phyloP scores from a whole-genome alignment of 192 early-diverging fungal genomes.

The Neocallimastix lanati region DNA sequence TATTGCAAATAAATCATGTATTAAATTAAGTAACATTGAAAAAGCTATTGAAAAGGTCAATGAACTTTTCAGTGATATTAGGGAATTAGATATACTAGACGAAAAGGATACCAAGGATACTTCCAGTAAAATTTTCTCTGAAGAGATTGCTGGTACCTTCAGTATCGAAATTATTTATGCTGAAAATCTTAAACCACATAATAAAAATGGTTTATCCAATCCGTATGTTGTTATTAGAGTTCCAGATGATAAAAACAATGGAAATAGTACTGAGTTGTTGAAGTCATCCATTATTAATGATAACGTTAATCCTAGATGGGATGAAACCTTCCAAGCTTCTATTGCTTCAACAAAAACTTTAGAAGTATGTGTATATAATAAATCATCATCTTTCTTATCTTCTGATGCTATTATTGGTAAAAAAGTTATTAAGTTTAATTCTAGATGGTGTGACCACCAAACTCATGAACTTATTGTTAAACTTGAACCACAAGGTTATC shows the following conservation, averaged over 20 bases:
- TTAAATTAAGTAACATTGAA: conserved; percentile 34
- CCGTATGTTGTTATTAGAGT: conserved; percentile 27
- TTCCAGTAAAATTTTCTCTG: not conserved
- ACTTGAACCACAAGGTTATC: conserved; percentile 41
- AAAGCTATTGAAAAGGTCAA: conserved; percentile 26
- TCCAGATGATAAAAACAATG: conserved; percentile 13
- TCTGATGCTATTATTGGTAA: conserved; percentile 27
- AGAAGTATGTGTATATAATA: conserved; percentile 20
- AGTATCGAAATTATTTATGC: conserved; percentile 20
- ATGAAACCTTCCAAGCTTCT: conserved; percentile 51
- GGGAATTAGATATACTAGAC: conserved; percentile 5
- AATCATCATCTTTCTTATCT: conserved; percentile 23
- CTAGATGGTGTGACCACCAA: conserved; percentile 22
- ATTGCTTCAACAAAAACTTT: conserved; percentile 27
- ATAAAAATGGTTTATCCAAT: conserved; percentile 28
- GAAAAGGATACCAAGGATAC: conserved; percentile 5
- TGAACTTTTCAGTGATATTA: conserved; percentile 27
- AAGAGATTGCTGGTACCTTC: conserved; percentile 6
- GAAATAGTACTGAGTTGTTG: conserved; percentile 9
- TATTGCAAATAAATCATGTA: conserved; percentile 19
- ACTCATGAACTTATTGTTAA: conserved; percentile 51
- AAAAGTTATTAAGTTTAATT: conserved; percentile 29
- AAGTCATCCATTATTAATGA: conserved; percentile 33
- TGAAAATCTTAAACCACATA: conserved; percentile 31
- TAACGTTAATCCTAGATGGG: conserved; percentile 59